These are phyloP conservation scores for Bipolaris gigantea DNA, from an alignment of 2,329 filamentous ascomycete genomes.

Conservation along the genomic window DNA sequence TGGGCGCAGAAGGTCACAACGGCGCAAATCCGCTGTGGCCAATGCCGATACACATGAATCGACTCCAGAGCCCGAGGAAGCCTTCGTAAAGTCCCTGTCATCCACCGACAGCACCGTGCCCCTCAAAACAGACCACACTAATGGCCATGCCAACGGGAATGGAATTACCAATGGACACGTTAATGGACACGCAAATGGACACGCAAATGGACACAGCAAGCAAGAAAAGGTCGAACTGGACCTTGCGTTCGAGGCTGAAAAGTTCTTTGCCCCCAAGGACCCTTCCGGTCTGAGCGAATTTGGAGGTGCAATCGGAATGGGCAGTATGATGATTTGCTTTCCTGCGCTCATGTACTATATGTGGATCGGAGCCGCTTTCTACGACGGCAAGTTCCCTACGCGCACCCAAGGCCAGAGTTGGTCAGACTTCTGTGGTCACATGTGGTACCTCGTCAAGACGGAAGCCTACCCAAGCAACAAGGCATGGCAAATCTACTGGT, in stretches of 20 bases:
- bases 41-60: constrained; percentile 34
- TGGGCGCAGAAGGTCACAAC: constrained; percentile 46
- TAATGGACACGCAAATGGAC: constrained; percentile 32
- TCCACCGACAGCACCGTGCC: constrained; percentile 6
- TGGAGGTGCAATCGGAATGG: constrained; percentile 79
- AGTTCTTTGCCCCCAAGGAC: constrained; percentile 43
- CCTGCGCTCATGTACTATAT: constrained; percentile 98
- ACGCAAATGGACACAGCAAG: constrained; percentile 39
- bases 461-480: constrained; percentile 80
- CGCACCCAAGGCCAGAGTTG: constrained; percentile 67
- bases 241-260: constrained; percentile 41
- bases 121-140: constrained; percentile 32
- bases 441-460: constrained; percentile 74
- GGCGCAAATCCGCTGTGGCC: constrained; percentile 47
- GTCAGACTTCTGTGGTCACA: constrained; percentile 69
- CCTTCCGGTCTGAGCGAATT: constrained; percentile 70
- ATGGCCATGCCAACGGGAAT: constrained; percentile 40
- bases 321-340: constrained; percentile 87
- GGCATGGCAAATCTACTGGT: constrained; percentile 95
- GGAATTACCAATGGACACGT: constrained; percentile 24
- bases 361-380: constrained; percentile 96
- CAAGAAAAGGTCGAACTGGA: constrained; percentile 12
- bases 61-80: constrained; percentile 41
- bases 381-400: constrained; percentile 77
- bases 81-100: constrained; percentile 12